Evolutionary conservation across 1,284 basidiomycete genomes (phyloP).

Genomic region (Trichosporon sp.): DNA sequence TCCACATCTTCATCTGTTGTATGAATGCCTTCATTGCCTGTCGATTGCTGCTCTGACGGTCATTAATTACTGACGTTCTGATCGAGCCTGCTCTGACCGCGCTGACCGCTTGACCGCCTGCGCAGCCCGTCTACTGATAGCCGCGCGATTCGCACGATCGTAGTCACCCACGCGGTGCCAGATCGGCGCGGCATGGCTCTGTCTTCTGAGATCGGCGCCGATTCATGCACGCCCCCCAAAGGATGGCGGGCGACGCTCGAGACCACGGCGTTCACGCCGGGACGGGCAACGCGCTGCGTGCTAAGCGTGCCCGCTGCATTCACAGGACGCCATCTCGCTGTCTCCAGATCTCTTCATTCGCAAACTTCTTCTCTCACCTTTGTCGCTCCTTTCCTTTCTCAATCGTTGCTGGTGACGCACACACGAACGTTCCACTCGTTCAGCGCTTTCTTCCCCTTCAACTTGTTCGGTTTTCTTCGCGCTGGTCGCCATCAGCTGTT

Average conservation of each 20-base stretch:
- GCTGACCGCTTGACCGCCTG: too few species aligned
- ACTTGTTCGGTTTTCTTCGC: background rate
- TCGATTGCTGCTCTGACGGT: background rate
- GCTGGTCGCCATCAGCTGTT: background rate
- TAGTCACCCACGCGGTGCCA: background rate
- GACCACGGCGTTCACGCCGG: background rate
- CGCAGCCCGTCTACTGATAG: too few species aligned
- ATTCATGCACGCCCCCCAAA: background rate
- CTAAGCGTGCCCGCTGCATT: background rate
- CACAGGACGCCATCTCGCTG: background rate
- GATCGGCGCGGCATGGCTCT: background rate
- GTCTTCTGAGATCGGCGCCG: background rate
- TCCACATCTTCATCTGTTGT: conserved; percentile 11
- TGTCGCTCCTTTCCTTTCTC: background rate
- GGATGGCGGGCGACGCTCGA: background rate
- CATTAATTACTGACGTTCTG: background rate
- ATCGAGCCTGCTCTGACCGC: conserved; percentile 1
- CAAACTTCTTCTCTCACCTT: background rate
- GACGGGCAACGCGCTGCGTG: background rate
- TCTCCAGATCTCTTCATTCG: background rate
- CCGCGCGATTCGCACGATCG: background rate
- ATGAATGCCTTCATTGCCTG: conserved; percentile 12
- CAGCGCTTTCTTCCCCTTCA: background rate
- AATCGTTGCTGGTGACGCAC: background rate
- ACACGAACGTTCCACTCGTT: background rate